Base-by-base conservation (phyloP, 2,329 filamentous ascomycete species). In the Curvularia lunata region DNA sequence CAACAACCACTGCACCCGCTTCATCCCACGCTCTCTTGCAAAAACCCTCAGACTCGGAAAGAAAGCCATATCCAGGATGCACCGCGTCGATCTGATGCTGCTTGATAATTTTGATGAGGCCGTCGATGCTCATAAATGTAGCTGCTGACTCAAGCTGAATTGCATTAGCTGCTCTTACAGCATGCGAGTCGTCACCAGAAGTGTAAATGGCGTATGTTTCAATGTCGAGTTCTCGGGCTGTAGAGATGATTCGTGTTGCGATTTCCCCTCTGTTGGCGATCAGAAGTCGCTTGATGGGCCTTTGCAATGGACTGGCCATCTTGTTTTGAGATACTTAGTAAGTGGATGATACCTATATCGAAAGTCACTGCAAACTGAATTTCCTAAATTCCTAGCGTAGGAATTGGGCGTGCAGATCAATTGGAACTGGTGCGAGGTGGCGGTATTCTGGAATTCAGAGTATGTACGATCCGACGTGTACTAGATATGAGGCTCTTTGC, bases 231-330 rank as follows among this genome's bases (percentile, higher is more conserved):
- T 89, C 86, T 40, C 85, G 79, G n/a, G 84, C 84, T 54, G 86
- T 81, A 28, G 82, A 81, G 32, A 88, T 76, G 47, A 88, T 86
- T 12, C 86, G 81, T 2, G 85, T 81, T 52, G 86, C 86, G 50
- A 89, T 88, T 71, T 89, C 87, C 54, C 86, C 87, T 76, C 85
- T 86, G 51, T 86, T 86, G 18, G 82, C 81, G 48, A 86, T 70
- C 5, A 86, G 76, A 5, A 86, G 77, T 23, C 82, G 80, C 53
- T 78, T 80, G 50, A 86, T 83, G 0, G 76, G 71, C 53, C 72
- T 62, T n/a, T 42, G 59, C 19, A 64, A 59, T 46, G 73, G 71
- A 40, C 64, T 61, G 21, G 63, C 62, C 66, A 72, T 74, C 1
- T 48, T 62, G 9, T 40, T 25, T 21, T 28, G 8, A 13, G 9